phyloP scores from a whole-genome alignment of 345 rosid species.

The Erucastrum elatum region DNA sequence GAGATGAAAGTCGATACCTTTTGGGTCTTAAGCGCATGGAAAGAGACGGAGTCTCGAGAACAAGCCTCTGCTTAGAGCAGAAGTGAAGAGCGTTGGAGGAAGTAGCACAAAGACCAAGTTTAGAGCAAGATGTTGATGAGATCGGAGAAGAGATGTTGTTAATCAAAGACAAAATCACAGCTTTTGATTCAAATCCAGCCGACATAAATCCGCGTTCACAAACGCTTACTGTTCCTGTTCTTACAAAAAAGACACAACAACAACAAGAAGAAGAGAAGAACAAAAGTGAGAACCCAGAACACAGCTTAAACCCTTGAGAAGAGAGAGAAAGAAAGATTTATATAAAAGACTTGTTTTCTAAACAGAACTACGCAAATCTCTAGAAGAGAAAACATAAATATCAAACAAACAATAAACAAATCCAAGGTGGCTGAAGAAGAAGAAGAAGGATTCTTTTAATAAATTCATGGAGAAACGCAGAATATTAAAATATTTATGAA shows the following conservation, averaged over 20 bases:
- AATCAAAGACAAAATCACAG: slow-evolving; percentile 70
- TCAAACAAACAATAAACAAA: not conserved
- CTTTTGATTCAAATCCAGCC: slow-evolving; percentile 65
- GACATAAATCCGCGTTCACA: slow-evolving; percentile 73
- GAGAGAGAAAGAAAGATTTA: slow-evolving; percentile 17
- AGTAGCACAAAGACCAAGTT: not conserved
- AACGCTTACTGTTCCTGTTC: slow-evolving; percentile 33
- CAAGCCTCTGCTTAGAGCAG: slow-evolving; percentile 59
- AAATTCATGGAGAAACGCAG: slow-evolving; percentile 24
- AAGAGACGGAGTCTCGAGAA: slow-evolving; percentile 52
- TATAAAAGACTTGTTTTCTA: slow-evolving; percentile 19
- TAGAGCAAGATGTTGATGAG: slow-evolving; percentile 6
- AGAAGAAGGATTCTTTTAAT: slow-evolving; percentile 13
- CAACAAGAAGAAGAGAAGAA: not conserved
- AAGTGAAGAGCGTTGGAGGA: slow-evolving; percentile 55
- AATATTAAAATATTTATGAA: not conserved
- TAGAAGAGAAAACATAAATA: slow-evolving; percentile 11
- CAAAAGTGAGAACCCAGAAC: slow-evolving; percentile 7
- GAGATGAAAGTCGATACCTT: slow-evolving; percentile 41
- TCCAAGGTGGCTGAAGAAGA: not conserved
- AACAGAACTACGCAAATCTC: slow-evolving; percentile 40
- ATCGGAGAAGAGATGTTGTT: slow-evolving; percentile 48
- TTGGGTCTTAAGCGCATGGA: slow-evolving; percentile 96
- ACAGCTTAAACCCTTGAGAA: slow-evolving; percentile 40
- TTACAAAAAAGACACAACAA: not conserved